Base-by-base conservation (phyloP, 768 basidiomycete genomes). In the Kwoniella newhampshirensis region DNA sequence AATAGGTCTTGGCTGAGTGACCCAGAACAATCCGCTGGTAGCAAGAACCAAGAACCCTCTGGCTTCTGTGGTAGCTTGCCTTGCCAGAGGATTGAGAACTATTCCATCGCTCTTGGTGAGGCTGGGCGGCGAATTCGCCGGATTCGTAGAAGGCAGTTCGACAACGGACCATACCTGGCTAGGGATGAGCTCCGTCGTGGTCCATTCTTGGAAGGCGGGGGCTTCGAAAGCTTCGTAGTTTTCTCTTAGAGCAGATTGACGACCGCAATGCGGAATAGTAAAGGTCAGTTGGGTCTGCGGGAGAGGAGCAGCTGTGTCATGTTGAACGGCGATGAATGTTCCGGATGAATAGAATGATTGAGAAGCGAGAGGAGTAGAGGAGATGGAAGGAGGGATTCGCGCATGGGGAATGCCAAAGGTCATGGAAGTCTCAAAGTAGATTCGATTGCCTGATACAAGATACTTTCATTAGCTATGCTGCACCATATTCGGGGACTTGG, bases 21-120 rank as follows among this genome's bases (percentile, higher is more conserved):
- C 79, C 72, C 89, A 86, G 18, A 86, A 87, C 59, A 96, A 75
- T 4, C 91, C 92, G 17, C 85, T 86, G 66, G 91, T 93, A 5
- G 92, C 92, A 47, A 97, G 77, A 56, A 97, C 82, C 81, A 97
- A 84, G 51, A 72, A 72, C 26, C 64, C 62, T 35, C 67, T 59
- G 9, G 60, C 47, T 21, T 67, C 62, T 5, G 42, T 41, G 21
- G 50, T 54, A 26, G 61, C 51, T 51, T 71, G 67, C 46, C 68
- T 51, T 8, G 66, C 30, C 45, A 73, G 28, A 18, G 67, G 27
- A 49, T 57, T 52, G 1, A 67, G 53, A 25, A 61, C 59, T n/a
- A 65, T 59, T 1, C 62, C 61, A 39, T 57, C 45, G 3, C 37
- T 15, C 15, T 25, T 26, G 6, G 47, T 30, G 52, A 55, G 43